Evolutionary conservation across 2,329 filamentous ascomycete genomes (phyloP).

Genomic region (Hypoxylon sp.): DNA sequence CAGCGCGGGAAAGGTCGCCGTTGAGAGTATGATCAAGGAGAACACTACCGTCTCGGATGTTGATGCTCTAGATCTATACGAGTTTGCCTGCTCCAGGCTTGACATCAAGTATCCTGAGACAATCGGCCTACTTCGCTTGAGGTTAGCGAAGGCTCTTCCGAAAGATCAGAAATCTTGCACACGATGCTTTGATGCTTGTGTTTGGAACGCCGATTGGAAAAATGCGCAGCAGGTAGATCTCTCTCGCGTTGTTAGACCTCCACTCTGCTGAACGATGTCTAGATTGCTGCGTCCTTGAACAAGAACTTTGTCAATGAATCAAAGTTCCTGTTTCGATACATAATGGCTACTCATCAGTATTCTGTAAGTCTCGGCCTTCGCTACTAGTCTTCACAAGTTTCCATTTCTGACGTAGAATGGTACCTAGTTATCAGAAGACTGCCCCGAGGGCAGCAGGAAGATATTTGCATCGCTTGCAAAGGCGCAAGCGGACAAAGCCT

Average conservation of each 20-base stretch:
- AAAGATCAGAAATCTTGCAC: slow-evolving; percentile 60
- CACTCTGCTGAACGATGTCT: slow-evolving; percentile 10
- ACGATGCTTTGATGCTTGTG: slow-evolving; percentile 66
- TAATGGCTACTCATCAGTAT: slow-evolving; percentile 67
- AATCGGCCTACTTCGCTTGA: slow-evolving; percentile 65
- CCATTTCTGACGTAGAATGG: slow-evolving; percentile 23
- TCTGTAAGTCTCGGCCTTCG: slow-evolving; percentile 58
- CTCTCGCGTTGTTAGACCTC: background rate
- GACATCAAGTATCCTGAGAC: slow-evolving; percentile 62
- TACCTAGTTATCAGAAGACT: slow-evolving; percentile 48
- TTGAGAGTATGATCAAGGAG: slow-evolving; percentile 64
- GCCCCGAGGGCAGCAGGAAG: slow-evolving; percentile 64
- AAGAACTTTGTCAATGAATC: slow-evolving; percentile 65
- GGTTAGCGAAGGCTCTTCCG: slow-evolving; percentile 68
- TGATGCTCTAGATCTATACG: slow-evolving; percentile 67
- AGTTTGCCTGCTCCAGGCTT: slow-evolving; percentile 65
- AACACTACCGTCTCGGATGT: slow-evolving; percentile 64
- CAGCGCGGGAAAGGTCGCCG: slow-evolving; percentile 60
- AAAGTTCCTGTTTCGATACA: slow-evolving; percentile 68
- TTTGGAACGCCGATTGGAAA: slow-evolving; percentile 68
- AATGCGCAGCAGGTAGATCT: slow-evolving; percentile 68
- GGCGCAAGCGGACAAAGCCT: slow-evolving; percentile 48
- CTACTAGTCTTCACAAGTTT: background rate
- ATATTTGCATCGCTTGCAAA: slow-evolving; percentile 66
- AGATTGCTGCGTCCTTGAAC: slow-evolving; percentile 70